These are phyloP conservation scores for Parsonsia alboflavescens DNA, from an alignment of 257 asterid species.

Conservation along the genomic window DNA sequence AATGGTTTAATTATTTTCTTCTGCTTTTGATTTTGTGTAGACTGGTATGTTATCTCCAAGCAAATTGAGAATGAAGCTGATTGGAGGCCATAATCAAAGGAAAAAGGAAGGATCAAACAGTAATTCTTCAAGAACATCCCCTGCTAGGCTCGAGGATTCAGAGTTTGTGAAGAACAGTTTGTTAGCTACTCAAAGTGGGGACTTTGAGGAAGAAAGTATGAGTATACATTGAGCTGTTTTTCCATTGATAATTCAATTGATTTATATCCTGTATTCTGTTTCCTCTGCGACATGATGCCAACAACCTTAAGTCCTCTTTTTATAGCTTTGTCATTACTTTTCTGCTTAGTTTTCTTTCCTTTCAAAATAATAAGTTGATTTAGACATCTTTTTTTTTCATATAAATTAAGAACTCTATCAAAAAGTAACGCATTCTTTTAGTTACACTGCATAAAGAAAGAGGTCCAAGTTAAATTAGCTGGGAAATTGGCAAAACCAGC, in stretches of 20 bases:
- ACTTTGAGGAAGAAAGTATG: slow-evolving; percentile 58
- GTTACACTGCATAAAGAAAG: no score
- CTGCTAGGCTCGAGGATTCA: slow-evolving; percentile 69
- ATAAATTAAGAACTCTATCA: no score
- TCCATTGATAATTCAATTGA: neutral
- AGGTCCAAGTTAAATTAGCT: no score
- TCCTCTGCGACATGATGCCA: neutral
- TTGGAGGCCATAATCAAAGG: slow-evolving; percentile 57
- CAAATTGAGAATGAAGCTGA: slow-evolving; percentile 84
- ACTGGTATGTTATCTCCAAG: slow-evolving; percentile 84
- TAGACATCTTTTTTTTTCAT: no score
- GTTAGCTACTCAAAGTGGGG: slow-evolving; percentile 54
- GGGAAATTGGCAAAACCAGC: no score
- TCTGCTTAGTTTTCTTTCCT: neutral
- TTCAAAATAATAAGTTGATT: neutral
- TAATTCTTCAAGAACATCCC: slow-evolving; percentile 93
- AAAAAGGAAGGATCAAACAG: slow-evolving; percentile 72
- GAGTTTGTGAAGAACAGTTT: slow-evolving; percentile 76
- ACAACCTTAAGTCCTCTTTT: neutral
- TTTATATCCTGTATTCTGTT: neutral
- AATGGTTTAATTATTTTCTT: slow-evolving; percentile 1
- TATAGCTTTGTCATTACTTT: neutral
- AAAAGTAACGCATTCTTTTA: no score
- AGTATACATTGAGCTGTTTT: neutral
- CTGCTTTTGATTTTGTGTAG: slow-evolving; percentile 30